A percentile compares a stretch with the other conserved stretches of the same genome.
These are phyloP conservation scores for Curvularia lunata DNA, from an alignment of 2,329 filamentous ascomycete species.

Conservation along the genomic window DNA sequence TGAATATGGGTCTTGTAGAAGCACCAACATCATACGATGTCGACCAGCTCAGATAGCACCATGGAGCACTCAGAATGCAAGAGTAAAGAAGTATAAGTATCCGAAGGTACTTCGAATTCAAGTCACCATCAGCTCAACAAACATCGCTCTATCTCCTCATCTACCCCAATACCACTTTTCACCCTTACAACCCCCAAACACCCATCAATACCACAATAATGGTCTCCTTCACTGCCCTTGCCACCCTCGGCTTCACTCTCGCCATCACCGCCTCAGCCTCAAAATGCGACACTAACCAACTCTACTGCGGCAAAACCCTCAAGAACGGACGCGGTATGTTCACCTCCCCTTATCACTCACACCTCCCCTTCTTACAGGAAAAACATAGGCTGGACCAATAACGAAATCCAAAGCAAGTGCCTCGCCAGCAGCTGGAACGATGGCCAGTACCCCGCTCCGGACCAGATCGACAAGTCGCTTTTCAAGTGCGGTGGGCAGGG, in stretches of 20 bases:
- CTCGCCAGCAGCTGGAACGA: background rate
- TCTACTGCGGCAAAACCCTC: background rate
- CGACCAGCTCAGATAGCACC: background rate
- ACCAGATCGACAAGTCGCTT: constrained; percentile 5
- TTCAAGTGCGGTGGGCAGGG: background rate
- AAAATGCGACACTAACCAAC: background rate
- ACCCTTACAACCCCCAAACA: background rate
- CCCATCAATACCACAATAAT: background rate
- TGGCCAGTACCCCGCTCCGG: background rate
- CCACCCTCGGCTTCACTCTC: background rate
- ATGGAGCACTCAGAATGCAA: no score
- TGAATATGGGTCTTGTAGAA: background rate
- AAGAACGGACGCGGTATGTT: background rate
- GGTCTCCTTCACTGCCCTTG: background rate
- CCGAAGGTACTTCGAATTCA: background rate
- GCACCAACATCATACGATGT: background rate
- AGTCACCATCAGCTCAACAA: background rate
- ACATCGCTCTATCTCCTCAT: background rate
- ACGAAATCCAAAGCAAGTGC: constrained; percentile 1
- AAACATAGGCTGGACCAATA: background rate
- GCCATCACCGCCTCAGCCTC: background rate
- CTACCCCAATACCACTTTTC: background rate
- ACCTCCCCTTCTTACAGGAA: background rate
- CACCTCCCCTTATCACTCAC: no score
- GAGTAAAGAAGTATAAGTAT: background rate